Evolutionary conservation across 345 rosid species (phyloP), one percentile per base, ranked within the genome.

Genomic region (Rhodomyrtus tomentosa): DNA sequence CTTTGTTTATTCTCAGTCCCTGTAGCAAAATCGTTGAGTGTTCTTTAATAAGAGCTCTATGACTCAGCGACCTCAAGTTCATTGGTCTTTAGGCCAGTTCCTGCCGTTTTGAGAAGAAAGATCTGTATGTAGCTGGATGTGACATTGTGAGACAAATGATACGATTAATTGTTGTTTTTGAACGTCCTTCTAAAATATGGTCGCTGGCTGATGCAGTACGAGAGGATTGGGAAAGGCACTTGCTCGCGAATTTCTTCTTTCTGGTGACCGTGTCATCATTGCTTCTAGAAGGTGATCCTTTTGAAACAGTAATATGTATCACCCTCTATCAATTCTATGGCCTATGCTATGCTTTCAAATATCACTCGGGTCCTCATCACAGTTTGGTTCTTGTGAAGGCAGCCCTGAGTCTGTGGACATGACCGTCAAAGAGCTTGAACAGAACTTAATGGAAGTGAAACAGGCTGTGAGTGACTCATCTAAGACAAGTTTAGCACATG

Each of bases 221-320:
- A 93, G 98, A 85, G 98, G 99, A 68, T 85, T 96, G 21, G 99
- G 99, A 38, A 96, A 96, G 89, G 99, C 99, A n/a, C 97, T 95
- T 87, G 98, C 98, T 84, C 92, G 97, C 25, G 99, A 96, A 83
- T 96, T 94, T 88, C 98, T 96, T 93, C 95, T 93, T 79, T 96
- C 98, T 16, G 98, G 99, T 40, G 98, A 95, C 62, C 93, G 90
- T 53, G 98, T 96, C 38, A 94, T 96, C 45, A 90, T 96, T 87
- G 95, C 98, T 86, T 96, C 98, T 82, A 95, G 97, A 89, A 96
- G 98, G 99, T 96, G 83, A 87, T 73, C 11, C 83, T 24, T 22
- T 45, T 29, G 27, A 48, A 80, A 40, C 80, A 38, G 52, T 25
- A 18, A 22, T 50, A 48, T 40, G 80, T 18, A 14, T 51, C 53